Conservation (phyloP, 768 basidiomycete species). For the Panaeolus cyanescens region DNA sequence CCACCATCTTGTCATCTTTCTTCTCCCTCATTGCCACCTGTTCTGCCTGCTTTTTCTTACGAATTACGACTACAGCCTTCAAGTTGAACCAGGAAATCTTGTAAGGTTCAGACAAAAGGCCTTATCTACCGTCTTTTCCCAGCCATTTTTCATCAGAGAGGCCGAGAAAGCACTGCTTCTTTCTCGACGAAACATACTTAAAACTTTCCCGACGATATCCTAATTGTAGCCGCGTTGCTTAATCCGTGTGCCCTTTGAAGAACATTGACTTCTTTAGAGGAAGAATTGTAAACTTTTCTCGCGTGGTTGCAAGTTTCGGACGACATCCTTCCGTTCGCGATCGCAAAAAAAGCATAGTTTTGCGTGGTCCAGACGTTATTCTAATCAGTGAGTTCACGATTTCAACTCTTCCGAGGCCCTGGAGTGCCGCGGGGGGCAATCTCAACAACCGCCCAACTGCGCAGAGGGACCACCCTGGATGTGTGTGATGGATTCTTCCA, state of each 20-base stretch:
- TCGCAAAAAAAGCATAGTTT: not conserved
- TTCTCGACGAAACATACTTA: conserved; percentile 1
- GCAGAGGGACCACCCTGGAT: conserved; percentile 1
- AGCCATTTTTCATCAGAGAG: not conserved
- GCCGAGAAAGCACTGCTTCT: not conserved
- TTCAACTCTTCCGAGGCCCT: conserved; percentile 1
- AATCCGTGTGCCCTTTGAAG: not conserved
- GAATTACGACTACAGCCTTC: not conserved
- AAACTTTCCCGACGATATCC: not conserved
- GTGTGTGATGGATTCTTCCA: conserved; percentile 1
- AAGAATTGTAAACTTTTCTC: not conserved
- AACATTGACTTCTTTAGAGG: not conserved
- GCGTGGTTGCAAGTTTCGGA: not conserved
- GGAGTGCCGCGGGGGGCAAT: conserved; percentile 2
- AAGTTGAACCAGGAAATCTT: not conserved
- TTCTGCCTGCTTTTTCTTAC: not conserved
- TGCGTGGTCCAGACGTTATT: not conserved
- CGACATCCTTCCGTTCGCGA: not conserved
- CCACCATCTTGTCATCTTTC: conserved; percentile 8
- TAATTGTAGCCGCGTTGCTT: not conserved
- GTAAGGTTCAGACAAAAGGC: not conserved
- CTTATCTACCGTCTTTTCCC: not conserved
- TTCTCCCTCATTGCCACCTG: conserved; percentile 1
- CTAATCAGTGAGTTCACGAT: not conserved
- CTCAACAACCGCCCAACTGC: conserved; percentile 2